phyloP scores from a whole-genome alignment of 495 filamentous ascomycete genomes.

The Physcia stellaris region DNA sequence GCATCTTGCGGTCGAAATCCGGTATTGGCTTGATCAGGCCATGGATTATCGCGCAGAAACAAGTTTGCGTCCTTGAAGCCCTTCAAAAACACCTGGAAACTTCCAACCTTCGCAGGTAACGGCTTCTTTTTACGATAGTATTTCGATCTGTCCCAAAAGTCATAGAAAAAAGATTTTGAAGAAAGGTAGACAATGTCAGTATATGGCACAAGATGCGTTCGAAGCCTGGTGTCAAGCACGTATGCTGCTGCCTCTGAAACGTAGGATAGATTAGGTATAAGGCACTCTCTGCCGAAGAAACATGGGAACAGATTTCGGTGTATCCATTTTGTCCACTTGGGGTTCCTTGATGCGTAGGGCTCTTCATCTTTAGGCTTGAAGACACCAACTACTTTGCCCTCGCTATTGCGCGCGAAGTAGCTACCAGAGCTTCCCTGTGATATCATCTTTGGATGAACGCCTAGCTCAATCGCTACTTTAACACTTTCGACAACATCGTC shows the following conservation, averaged over 20 bases:
- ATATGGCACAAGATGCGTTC: constrained; percentile 86
- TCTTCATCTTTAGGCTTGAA: constrained; percentile 99
- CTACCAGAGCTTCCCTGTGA: constrained; percentile 92
- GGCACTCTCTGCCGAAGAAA: constrained; percentile 87
- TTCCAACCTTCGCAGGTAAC: constrained; percentile 84
- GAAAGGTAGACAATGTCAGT: constrained; percentile 90
- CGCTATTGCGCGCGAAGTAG: constrained; percentile 86
- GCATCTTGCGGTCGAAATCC: constrained; percentile 58
- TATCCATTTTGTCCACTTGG: constrained; percentile 95
- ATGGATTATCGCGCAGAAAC: constrained; percentile 88
- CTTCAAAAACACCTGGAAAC: constrained; percentile 94
- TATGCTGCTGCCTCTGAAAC: constrained; percentile 97
- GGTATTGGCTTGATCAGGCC: constrained; percentile 87
- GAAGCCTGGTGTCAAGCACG: constrained; percentile 78
- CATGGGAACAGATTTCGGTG: constrained; percentile 91
- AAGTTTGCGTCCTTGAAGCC: constrained; percentile 94
- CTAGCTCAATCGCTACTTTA: constrained; percentile 74
- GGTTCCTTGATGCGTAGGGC: constrained; percentile 82
- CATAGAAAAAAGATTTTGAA: constrained; percentile 95
- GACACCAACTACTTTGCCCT: constrained; percentile 90
- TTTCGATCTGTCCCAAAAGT: constrained; percentile 86
- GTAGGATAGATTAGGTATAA: constrained; percentile 98
- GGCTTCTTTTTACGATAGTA: constrained; percentile 77
- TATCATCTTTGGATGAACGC: constrained; percentile 88
- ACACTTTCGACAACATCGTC: constrained; percentile 87